A percentile compares a stretch with the other conserved stretches of the same genome.
phyloP scores from a whole-genome alignment of 2,329 filamentous ascomycete genomes.

The Dactylellina drechsleri region DNA sequence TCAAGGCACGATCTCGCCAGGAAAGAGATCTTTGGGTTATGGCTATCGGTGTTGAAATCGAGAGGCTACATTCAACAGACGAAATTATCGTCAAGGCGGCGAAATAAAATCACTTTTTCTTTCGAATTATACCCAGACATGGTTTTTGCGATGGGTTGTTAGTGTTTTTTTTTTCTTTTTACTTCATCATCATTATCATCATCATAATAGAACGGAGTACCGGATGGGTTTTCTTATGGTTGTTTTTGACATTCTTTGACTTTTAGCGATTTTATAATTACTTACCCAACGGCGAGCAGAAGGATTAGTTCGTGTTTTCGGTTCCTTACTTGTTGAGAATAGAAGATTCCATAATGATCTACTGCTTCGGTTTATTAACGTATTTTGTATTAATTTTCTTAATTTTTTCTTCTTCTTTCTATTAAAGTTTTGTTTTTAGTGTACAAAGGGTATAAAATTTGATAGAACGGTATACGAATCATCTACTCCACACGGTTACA shows the following conservation, averaged over 20 bases:
- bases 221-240: not conserved
- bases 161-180: not conserved
- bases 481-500: constrained; percentile 14
- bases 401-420: too few species aligned
- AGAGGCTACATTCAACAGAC: constrained; percentile 66
- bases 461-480: not conserved
- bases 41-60: constrained; percentile 73
- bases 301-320: too few species aligned
- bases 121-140: constrained; percentile 6
- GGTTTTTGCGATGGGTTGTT: too few species aligned
- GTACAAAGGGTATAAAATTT: not conserved
- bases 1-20: constrained; percentile 72
- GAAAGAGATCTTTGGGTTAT: constrained; percentile 76
- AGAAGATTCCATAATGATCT: too few species aligned
- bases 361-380: too few species aligned
- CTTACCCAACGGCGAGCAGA: too few species aligned
- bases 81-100: constrained; percentile 53
- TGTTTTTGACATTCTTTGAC: not conserved
- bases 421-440: not conserved
- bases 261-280: constrained; percentile 6
- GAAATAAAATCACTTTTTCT: constrained; percentile 54
- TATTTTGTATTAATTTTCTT: too few species aligned
- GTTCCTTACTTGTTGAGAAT: too few species aligned
- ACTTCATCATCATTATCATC: not conserved
- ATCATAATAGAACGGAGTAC: constrained; percentile 12